Evolutionary conservation across 2,329 filamentous ascomycete species (phyloP).

Genomic region (Xylaria sp.): DNA sequence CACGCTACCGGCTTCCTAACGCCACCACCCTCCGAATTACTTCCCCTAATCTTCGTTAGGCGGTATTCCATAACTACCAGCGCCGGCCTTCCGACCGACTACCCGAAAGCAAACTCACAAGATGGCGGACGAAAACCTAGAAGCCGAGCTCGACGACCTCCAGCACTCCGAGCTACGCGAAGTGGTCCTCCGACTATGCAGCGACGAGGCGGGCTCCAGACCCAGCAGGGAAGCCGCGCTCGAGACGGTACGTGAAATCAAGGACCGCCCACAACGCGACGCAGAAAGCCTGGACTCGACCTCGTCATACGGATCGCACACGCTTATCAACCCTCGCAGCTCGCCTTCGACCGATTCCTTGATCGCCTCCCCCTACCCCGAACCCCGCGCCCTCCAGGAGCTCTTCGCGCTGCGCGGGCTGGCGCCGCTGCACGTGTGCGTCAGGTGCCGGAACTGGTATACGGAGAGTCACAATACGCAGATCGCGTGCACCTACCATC

Average conservation of each 20-base stretch:
- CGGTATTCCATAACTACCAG: no score
- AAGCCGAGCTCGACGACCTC: neutral
- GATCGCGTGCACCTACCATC: conserved; percentile 5
- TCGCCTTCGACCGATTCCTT: no score
- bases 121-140: neutral
- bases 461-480: conserved; percentile 10
- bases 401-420: neutral
- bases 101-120: neutral
- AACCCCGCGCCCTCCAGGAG: neutral
- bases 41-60: no score
- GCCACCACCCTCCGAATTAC: no score
- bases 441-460: conserved; percentile 3
- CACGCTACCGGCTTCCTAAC: no score
- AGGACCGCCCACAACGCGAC: no score
- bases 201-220: no score
- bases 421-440: conserved; percentile 2
- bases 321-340: no score
- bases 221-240: no score
- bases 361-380: neutral
- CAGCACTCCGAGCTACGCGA: neutral
- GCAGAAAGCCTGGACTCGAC: no score
- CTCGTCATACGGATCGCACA: no score
- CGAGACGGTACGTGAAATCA: neutral
- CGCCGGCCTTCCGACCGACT: no score
- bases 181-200: neutral